These are phyloP conservation scores for Sutorius eximius DNA, from an alignment of 1,284 basidiomycete genomes.

Conservation along the genomic window DNA sequence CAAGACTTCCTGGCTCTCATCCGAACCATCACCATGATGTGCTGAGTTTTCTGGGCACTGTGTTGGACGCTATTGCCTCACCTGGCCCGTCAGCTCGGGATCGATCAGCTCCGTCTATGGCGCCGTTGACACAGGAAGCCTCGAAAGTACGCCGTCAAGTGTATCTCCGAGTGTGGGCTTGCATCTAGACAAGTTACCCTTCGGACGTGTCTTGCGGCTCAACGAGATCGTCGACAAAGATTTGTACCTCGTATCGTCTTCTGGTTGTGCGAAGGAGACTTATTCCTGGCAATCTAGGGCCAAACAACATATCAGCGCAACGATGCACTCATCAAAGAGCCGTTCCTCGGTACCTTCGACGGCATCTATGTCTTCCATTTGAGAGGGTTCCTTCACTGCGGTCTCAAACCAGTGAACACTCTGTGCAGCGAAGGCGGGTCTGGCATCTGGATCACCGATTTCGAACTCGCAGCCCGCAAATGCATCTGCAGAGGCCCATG, in stretches of 20 bases:
- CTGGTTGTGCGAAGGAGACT: constrained; percentile 61
- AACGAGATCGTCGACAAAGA: constrained; percentile 56
- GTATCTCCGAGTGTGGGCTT: no score
- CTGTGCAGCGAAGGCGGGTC: constrained; percentile 58
- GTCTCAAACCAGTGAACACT: constrained; percentile 91
- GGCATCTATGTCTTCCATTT: constrained; percentile 73
- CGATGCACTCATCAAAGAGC: constrained; percentile 56
- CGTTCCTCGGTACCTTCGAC: constrained; percentile 77
- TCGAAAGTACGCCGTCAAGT: constrained; percentile 68
- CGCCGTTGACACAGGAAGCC: constrained; percentile 48
- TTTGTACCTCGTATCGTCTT: constrained; percentile 56
- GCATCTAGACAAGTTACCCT: constrained; percentile 54
- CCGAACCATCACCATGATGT: constrained; percentile 12
- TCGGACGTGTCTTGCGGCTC: constrained; percentile 57
- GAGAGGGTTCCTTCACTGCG: constrained; percentile 79
- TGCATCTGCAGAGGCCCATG: constrained; percentile 68
- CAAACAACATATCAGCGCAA: constrained; percentile 45
- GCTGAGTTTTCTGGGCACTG: constrained; percentile 45
- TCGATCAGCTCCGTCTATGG: constrained; percentile 83
- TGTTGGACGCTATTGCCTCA: constrained; percentile 58
- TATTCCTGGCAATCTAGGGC: constrained; percentile 56
- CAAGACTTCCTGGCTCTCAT: no score
- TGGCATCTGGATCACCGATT: constrained; percentile 75
- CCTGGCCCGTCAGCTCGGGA: constrained; percentile 70
- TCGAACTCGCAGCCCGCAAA: constrained; percentile 78